phyloP scores from a whole-genome alignment of 495 filamentous ascomycete genomes.

The Penicillium pulvis region DNA sequence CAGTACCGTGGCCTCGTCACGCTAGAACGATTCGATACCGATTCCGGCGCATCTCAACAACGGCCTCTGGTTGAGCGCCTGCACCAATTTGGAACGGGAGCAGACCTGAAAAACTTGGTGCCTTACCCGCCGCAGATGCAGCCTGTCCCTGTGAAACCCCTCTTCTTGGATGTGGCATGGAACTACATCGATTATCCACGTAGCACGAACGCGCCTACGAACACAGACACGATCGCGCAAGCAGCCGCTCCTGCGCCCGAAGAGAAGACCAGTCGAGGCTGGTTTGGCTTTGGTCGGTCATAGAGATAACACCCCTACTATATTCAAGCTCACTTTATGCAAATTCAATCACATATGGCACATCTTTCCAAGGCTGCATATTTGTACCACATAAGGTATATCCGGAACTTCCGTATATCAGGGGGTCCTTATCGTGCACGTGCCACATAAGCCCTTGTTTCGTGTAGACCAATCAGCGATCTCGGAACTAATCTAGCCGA shows the following conservation, averaged over 20 bases:
- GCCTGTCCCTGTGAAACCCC: conserved; percentile 87
- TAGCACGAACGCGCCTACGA: conserved; percentile 13
- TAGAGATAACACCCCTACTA: not conserved
- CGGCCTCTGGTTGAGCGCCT: conserved; percentile 70
- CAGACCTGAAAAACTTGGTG: conserved; percentile 79
- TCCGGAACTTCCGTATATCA: too few species aligned
- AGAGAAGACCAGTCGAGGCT: conserved; percentile 69
- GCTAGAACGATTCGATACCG: conserved; percentile 58
- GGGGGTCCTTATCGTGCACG: conserved; percentile 9
- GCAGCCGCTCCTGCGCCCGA: conserved; percentile 34
- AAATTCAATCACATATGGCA: not conserved
- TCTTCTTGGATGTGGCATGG: conserved; percentile 97
- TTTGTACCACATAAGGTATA: too few species aligned
- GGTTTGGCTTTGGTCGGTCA: conserved; percentile 87
- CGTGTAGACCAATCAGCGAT: conserved; percentile 10
- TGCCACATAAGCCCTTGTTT: conserved; percentile 12
- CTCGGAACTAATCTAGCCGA: conserved; percentile 18
- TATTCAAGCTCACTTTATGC: not conserved
- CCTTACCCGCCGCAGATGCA: conserved; percentile 81
- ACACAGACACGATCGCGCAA: not conserved
- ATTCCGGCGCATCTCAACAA: conserved; percentile 34
- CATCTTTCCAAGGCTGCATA: not conserved
- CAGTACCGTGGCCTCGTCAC: conserved; percentile 83
- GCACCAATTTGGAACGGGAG: conserved; percentile 66
- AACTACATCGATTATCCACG: conserved; percentile 97